Base-by-base conservation (phyloP, 768 basidiomycete species). In the Gymnopilus junonius region DNA sequence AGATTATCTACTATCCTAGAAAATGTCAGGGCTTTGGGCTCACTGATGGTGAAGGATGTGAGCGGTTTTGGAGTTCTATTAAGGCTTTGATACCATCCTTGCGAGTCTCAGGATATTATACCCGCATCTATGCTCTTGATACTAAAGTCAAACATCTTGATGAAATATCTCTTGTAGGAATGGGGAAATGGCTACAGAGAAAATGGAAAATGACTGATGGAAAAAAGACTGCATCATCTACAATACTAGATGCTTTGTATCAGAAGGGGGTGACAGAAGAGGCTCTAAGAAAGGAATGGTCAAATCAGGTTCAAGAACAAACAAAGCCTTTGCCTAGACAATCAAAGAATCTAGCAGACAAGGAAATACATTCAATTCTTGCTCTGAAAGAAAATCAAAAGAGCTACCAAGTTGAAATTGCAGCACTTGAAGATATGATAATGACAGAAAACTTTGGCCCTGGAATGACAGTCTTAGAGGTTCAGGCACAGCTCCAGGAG, bases 1-100 rank as follows among this genome's bases (percentile, higher is more conserved):
- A 79, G 43, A 20, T 78, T 2, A 62, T 75, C 5, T 80, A 73
- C 65, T 73, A 80, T 59, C 80, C 79, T 4, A 59, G 76, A 3
- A 73, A 75, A 37, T 66, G 72, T 40, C 27, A 54, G 15, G 76
- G 76, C 0, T 73, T 73, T 59, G 76, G 74, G 3, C 65, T 72
- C 21, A 65, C 70, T 0, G 68, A 75, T 65, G 71, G 70, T 0
- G 74, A 78, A 57, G 74, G 77, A 1, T 69, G 70, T 65, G 75
- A 79, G 59, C 54, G 69, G 2, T 71, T 42, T 27, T 39, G 35
- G 39, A 39, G 55, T 23, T 56, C 55, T 12, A 39, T 42, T 21
- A 53, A 53, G 32, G 54, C 65, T 39, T 40, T 71, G 4, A 68
- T 66, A 61, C 67, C 67, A 17, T 64, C 63, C 2, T 31, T 53